Base-by-base conservation (phyloP, 2,329 filamentous ascomycete genomes). In the Penicillium sp. region DNA sequence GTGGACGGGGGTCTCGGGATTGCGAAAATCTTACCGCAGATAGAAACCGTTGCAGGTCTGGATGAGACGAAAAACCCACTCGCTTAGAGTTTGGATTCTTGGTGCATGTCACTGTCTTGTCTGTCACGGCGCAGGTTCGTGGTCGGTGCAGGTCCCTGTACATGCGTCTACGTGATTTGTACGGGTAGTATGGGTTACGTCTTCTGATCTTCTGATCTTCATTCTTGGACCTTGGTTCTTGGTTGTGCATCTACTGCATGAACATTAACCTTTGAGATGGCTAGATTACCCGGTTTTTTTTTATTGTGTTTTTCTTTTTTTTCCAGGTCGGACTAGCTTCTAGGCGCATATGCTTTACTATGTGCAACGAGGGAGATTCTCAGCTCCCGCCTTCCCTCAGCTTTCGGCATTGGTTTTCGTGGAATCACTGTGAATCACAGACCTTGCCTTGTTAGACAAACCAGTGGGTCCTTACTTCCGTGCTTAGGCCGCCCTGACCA, bases 381-480 rank as follows among this genome's bases (percentile, higher is more conserved):
- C 24, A 27, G 24, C 18, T 18, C 18, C 18, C 18, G 18, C 18
- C 18, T 18, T 18, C 24, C 24, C 24, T 27, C 24, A 27, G 24
- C 24, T 27, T 8, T 27, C 24, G 8, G 24, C 24, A 27, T 27
- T 27, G 14, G 18, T 24, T 8, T n/a, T 6, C 11, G 38, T 11
- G 34, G 22, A 40, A 3, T 32, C 47, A 32, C 24, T 34, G 21
- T 24, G 16, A 14, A 39, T 38, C n/a, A 34, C 16, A 14, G 13
- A 32, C 49, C 49, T 47, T 47, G 49, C 43, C 36, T 52, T 36
- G 50, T 48, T 43, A 29, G 40, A 50, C 50, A 52, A 48, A 34
- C 50, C 44, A 21, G 52, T 51, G 48, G 55, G 52, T 56, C 49
- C 31, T 53, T 54, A 34, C 40, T 46, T 53, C 45, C 45, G 49